phyloP scores from a whole-genome alignment of 208 protist genomes.

The Acanthamoeba lenticulata region DNA sequence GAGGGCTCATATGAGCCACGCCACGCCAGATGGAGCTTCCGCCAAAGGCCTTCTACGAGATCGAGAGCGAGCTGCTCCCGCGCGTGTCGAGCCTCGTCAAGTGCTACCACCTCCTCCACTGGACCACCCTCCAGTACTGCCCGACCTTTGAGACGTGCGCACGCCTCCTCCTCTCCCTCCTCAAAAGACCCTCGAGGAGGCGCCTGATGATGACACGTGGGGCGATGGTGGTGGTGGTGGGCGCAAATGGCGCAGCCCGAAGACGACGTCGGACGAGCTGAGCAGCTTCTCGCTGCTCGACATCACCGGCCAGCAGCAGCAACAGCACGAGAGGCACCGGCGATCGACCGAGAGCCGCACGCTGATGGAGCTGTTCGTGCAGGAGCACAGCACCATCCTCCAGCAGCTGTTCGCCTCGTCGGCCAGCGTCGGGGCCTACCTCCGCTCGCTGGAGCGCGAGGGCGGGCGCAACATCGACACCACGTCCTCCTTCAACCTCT shows the following conservation, averaged over 20 bases:
- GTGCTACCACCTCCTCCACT: slow-evolving; percentile 52
- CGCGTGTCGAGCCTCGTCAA: slow-evolving; percentile 9
- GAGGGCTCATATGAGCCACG: background rate
- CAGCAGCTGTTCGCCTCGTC: slow-evolving; percentile 26
- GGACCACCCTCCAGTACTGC: slow-evolving; percentile 49
- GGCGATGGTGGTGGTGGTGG: too few species aligned
- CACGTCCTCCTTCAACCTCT: slow-evolving; percentile 46
- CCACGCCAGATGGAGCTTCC: background rate
- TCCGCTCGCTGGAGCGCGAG: background rate
- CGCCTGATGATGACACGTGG: too few species aligned
- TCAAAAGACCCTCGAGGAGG: too few species aligned
- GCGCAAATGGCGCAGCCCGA: background rate
- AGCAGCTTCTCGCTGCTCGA: background rate
- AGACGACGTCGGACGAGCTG: background rate
- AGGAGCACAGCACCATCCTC: background rate
- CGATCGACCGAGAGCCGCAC: background rate
- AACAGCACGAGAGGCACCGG: background rate
- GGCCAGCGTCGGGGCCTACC: background rate
- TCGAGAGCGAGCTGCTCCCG: slow-evolving; percentile 31
- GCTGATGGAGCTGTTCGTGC: slow-evolving; percentile 37
- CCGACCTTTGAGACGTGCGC: background rate
- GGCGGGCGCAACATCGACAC: background rate
- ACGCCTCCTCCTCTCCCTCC: background rate
- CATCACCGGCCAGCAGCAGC: slow-evolving; percentile 2
- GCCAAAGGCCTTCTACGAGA: slow-evolving; percentile 33